Base-by-base conservation (phyloP, 768 basidiomycete species). In the Boletus pseudopeckii region DNA sequence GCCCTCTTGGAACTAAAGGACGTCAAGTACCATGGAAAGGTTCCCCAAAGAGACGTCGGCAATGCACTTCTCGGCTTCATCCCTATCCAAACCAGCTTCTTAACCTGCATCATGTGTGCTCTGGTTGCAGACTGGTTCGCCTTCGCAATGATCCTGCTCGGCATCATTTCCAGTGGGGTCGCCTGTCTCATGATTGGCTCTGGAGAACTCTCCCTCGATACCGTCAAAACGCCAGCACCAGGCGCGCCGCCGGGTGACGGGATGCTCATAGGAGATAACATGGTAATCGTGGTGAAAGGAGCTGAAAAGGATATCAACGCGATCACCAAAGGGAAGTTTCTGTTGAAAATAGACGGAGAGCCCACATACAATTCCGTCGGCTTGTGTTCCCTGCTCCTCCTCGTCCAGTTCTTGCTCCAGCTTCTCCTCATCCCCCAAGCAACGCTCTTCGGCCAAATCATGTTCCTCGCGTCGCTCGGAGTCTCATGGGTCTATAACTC, bases 401-500 rank as follows among this genome's bases (percentile, higher is more conserved):
- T 68, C 18, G 20, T 59, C 38, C 73, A 74, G 26, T 72, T 72
- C 60, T 7, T 73, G 22, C 47, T 63, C 22, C 72, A 74, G 53
- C 59, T 73, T 4, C 60, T 73, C 42, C 62, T 73, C 34, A 71
- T 72, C 22, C 72, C 72, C 4, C 72, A 74, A 47, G 66, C 58
- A 11, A 32, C 52, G 11, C 63, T 73, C 37, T 72, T 73, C 7
- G 72, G 73, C 11, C 72, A 74, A 45, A 50, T 70, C 40, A 54
- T 73, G 68, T 74, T 73, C 53, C 51, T 73, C 28, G 41, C 50
- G 1, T 58, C 72, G 1, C 62, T 74, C 15, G 65, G 56, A 4
- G 64, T 65, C 2, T 74, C 72, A 1, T 74, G 73, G 72, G 50
- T 17, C 1, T 72, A 74, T 48, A 74, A 74, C 39, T 64, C 69